Conservation (phyloP, 306 rosid genomes). For the Castanea crenata region DNA sequence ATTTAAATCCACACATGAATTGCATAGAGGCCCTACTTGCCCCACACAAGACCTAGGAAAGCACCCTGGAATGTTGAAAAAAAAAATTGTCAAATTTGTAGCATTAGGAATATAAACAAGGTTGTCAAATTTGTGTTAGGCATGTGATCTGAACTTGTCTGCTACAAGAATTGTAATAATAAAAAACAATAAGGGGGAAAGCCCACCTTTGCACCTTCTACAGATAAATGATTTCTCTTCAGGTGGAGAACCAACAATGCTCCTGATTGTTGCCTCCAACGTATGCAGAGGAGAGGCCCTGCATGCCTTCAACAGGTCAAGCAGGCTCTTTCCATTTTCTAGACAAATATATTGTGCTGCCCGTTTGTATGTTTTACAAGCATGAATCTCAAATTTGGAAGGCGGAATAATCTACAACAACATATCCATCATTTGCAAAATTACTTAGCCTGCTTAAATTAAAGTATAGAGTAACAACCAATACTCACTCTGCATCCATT, state of each 20-base stretch:
- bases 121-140: background rate
- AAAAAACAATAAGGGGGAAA: constrained; percentile 5
- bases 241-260: constrained; percentile 56
- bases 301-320: constrained; percentile 83
- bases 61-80: constrained; percentile 45
- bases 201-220: constrained; percentile 77
- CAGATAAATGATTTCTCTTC: constrained; percentile 76
- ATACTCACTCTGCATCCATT: constrained; percentile 74
- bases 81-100: background rate
- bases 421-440: constrained; percentile 10
- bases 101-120: background rate
- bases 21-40: constrained; percentile 69
- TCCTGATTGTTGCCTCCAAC: constrained; percentile 82
- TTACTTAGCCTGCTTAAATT: constrained; percentile 19
- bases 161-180: background rate
- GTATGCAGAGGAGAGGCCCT: constrained; percentile 65
- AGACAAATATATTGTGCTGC: constrained; percentile 95
- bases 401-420: constrained; percentile 75
- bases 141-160: constrained; percentile 1
- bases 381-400: constrained; percentile 97
- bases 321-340: constrained; percentile 91
- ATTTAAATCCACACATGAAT: constrained; percentile 61
- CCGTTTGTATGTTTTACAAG: constrained; percentile 83
- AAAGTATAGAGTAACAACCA: background rate
- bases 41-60: constrained; percentile 68